A percentile compares a stretch with the other conserved stretches of the same genome.
Conservation (phyloP, 139 green algal genomes). For the Spirogloea muscicola region DNA sequence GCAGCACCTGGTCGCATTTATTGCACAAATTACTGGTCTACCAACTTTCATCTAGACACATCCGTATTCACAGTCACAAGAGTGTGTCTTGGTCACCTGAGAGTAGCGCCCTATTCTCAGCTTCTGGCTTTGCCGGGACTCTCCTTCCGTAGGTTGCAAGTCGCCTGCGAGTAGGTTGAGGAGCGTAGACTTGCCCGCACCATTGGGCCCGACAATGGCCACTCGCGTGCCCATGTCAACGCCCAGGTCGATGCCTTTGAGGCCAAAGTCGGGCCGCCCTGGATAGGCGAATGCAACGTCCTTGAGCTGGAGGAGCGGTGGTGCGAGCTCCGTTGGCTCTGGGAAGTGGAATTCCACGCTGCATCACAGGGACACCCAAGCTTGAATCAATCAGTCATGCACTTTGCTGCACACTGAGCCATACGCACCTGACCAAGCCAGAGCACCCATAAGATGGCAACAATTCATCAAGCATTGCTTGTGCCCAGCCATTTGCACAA, state of each 20-base stretch:
- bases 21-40: too few relatives aligned
- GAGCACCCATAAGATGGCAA: too few relatives aligned
- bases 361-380: too few relatives aligned
- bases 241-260: slow-evolving; percentile 92
- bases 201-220: slow-evolving; percentile 95
- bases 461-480: too few relatives aligned
- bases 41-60: too few relatives aligned
- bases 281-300: slow-evolving; percentile 97
- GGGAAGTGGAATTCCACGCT: slow-evolving; percentile 94
- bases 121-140: slow-evolving; percentile 83
- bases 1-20: too few relatives aligned
- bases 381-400: too few relatives aligned
- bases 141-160: slow-evolving; percentile 70
- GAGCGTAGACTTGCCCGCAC: slow-evolving; percentile 86
- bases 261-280: slow-evolving; percentile 55
- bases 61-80: too few relatives aligned
- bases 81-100: too few relatives aligned
- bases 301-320: slow-evolving; percentile 73
- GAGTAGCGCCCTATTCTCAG: slow-evolving; percentile 92
- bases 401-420: too few relatives aligned
- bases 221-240: slow-evolving; percentile 96
- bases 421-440: too few relatives aligned
- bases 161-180: slow-evolving; percentile 97
- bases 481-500: too few relatives aligned
- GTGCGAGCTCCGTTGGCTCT: slow-evolving; percentile 81